Conservation (phyloP, 2,329 filamentous ascomycete genomes). For the Xylariaceae sp. region DNA sequence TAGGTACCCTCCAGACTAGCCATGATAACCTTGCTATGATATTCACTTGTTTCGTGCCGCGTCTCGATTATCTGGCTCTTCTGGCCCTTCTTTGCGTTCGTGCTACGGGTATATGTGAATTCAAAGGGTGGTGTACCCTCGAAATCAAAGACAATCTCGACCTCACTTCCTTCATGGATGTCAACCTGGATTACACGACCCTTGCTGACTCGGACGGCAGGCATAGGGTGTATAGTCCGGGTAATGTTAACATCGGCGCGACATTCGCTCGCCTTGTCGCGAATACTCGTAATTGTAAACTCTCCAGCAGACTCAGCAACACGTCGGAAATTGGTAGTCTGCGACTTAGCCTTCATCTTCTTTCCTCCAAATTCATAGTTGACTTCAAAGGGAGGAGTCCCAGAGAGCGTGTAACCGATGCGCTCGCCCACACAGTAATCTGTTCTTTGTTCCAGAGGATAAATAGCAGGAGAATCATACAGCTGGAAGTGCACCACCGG, state of each 20-base stretch:
- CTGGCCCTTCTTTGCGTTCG: constrained; percentile 81
- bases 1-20: constrained; percentile 96
- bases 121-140: constrained; percentile 96
- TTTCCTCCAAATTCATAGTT: constrained; percentile 87
- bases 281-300: constrained; percentile 85
- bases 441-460: constrained; percentile 79
- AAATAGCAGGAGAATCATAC: constrained; percentile 90
- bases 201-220: constrained; percentile 86
- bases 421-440: constrained; percentile 97
- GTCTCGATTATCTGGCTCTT: constrained; percentile 86
- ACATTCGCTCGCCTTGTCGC: constrained; percentile 88
- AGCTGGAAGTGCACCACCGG: constrained; percentile 89
- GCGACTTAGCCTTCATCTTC: constrained; percentile 77
- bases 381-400: constrained; percentile 89
- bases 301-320: constrained; percentile 89
- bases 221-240: constrained; percentile 89
- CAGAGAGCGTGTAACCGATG: constrained; percentile 88
- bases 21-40: constrained; percentile 79
- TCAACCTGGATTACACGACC: constrained; percentile 82
- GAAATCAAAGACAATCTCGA: constrained; percentile 93
- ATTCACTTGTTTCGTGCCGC: constrained; percentile 82
- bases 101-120: constrained; percentile 93
- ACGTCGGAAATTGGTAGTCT: constrained; percentile 85
- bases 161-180: constrained; percentile 95
- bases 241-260: constrained; percentile 77